These are phyloP conservation scores for Boletus fagicola DNA, from an alignment of 768 basidiomycete genomes.

Conservation along the genomic window DNA sequence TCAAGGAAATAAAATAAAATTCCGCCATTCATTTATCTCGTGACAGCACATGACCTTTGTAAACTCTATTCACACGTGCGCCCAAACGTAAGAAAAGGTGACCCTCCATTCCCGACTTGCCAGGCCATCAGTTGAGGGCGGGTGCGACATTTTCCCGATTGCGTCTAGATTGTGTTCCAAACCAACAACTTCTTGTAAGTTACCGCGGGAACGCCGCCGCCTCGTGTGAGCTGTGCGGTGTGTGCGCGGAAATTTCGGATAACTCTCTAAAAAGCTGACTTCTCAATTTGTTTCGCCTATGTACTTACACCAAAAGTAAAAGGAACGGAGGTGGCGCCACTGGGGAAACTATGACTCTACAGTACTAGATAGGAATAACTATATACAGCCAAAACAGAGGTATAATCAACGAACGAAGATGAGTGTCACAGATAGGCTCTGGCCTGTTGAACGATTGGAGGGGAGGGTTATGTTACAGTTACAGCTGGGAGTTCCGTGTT, in stretches of 20 bases:
- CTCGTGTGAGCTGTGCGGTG: conserved; percentile 3
- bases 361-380: conserved; percentile 32
- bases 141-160: conserved; percentile 5
- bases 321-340: background rate
- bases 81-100: background rate
- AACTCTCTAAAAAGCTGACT: conserved; percentile 6
- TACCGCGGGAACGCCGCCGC: conserved; percentile 8
- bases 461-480: conserved; percentile 22
- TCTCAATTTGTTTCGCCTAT: conserved; percentile 17
- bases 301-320: background rate
- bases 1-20: background rate
- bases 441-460: background rate
- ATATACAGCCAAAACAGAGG: conserved; percentile 24
- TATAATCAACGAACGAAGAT: conserved; percentile 17
- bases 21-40: background rate
- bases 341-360: conserved; percentile 12
- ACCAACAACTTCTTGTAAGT: background rate
- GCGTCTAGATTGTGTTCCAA: background rate
- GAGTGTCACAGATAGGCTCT: conserved; percentile 10
- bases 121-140: background rate
- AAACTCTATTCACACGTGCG: conserved; percentile 6
- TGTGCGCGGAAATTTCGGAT: conserved; percentile 1
- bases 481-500: conserved; percentile 21
- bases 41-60: background rate
- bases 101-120: background rate